These are phyloP conservation scores for Acanthamoeba lenticulata DNA, from an alignment of 208 protist genomes.

Conservation along the genomic window DNA sequence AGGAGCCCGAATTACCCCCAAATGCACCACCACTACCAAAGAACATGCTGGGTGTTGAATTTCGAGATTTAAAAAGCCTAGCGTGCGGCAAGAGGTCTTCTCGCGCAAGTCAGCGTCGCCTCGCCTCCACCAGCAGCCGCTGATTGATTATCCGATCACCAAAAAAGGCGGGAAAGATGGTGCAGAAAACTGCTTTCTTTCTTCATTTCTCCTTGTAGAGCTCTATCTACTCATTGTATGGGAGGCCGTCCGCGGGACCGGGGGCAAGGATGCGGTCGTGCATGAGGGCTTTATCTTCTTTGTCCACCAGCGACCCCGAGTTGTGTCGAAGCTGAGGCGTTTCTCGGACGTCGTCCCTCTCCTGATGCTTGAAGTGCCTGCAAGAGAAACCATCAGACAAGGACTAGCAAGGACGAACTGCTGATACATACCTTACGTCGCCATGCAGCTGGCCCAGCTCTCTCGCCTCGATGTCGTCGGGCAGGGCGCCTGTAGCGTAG, in stretches of 20 bases:
- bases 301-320: neutral
- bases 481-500: neutral
- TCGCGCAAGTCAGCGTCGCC: no score
- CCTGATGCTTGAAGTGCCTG: slow-evolving; percentile 19
- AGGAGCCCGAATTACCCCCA: neutral
- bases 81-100: no score
- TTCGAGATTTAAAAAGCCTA: no score
- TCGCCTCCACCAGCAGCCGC: no score
- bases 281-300: slow-evolving; percentile 9
- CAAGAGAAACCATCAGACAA: neutral
- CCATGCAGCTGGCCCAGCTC: slow-evolving; percentile 45
- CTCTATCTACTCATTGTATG: slow-evolving; percentile 38
- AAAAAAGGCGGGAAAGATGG: no score
- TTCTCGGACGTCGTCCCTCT: neutral
- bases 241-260: neutral
- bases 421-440: neutral
- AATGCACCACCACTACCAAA: neutral
- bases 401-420: neutral
- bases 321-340: neutral
- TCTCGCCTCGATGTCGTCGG: slow-evolving; percentile 47
- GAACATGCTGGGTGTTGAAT: neutral
- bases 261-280: neutral
- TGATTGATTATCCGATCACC: no score
- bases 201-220: no score
- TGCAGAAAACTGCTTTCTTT: no score